Evolutionary conservation across 2,329 filamentous ascomycete genomes (phyloP), one percentile per base, ranked within the genome.

Genomic region (Botrytis hyacinthi): DNA sequence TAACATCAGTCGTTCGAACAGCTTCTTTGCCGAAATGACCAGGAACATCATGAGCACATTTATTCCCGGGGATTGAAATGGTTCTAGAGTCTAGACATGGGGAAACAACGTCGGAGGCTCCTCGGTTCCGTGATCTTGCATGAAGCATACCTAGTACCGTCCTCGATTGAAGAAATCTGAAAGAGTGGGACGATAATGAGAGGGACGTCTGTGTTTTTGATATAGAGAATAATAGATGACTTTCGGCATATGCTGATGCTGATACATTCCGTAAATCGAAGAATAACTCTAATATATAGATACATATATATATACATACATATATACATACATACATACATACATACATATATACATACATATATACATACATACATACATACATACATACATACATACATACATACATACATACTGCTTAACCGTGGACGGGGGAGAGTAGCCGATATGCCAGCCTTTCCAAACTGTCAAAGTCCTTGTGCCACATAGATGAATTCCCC

Each of bases 1-100:
- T 54, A 67, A 67, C 40, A 67, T 54, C 65, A 54, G 65, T 54
- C 65, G 32, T 57, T 54, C n/a, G 48, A 42, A 62, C 60, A 22
- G 26, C 60, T 42, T 42, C 37, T 68, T 20, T n/a, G 16, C 65
- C 16, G 46, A 57, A 22, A 57, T 68, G 26, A 29, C 26, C 35
- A 67, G 46, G 44, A 37, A n/a, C 12, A 40, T 37, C 3, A 32
- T 35, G 44, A 37, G 44, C 5, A 40, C 16, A n/a, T n/a, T 29
- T 18, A 18, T 40, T 18, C 26, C 16, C 60, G 32, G 48, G 22
- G n/a, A 26, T 37, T 26, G 63, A 46, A 51, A 37, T 35, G 35
- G n/a, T 3, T 20, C 29, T 51, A 4, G 48, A 37, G 14, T 51
- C 44, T n/a, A 12, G 29, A 48, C 32, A 44, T 67, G 63, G 42